Evolutionary conservation across 2,329 filamentous ascomycete genomes (phyloP), one percentile per base, ranked within the genome.

Genomic region (Beauveria brongniartii): DNA sequence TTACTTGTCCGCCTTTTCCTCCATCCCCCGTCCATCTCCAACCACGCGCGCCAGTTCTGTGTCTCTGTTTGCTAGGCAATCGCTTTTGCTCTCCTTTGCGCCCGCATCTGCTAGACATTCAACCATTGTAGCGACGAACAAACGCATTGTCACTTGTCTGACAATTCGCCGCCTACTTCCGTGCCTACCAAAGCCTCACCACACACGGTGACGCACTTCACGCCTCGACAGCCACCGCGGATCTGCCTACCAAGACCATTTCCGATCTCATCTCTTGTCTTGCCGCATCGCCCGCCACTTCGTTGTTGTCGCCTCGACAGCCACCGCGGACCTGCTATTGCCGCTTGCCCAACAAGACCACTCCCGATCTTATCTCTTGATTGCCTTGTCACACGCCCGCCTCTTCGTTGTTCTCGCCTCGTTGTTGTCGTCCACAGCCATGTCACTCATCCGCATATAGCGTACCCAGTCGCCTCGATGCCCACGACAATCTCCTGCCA

Each of bases 81-180:
- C 55, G 20, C 22, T 58, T 41, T 57, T 48, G 26, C 37, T 47
- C 37, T 57, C 48, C 26, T 47, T n/a, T 14, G 34, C 47, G 26
- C 56, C 56, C 56, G 50, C 56, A 53, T 22, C 52, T 59, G 56
- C 48, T 34, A 59, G 56, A 59, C 34, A 37, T 37, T 37, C 34
- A 16, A 16, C 14, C 56, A 59, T 52, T 59, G 47, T 59, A 52
- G n/a, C 37, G 40, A 59, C 56, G 40, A 59, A 59, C 52, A 47
- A 34, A 37, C 54, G 5, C 43, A 34, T 30, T 22, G n/a, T 50
- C 44, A 37, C 22, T 43, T 59, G 48, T 53, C 56, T 59, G 37
- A 59, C 56, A 37, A 37, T 37, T 37, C 34, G 34, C 34, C 34
- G 34, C 12, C 16, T 16, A 37, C 34, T 37, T 37, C 34, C 14